Conservation (phyloP, 306 rosid species). For the Canavalia gladiata region DNA sequence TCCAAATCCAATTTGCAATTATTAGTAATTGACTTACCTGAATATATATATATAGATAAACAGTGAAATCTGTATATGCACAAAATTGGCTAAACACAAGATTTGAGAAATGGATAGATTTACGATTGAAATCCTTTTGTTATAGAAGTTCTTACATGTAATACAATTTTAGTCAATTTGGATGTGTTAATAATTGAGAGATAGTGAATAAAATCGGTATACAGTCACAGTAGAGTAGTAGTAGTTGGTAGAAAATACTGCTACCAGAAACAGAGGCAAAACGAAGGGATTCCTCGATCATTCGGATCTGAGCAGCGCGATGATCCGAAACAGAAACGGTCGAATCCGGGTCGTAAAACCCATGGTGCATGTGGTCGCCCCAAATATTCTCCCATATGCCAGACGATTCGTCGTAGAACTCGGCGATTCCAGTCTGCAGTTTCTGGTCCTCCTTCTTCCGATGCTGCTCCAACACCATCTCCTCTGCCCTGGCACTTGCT, state of each 20-base stretch:
- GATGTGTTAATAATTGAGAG: background rate
- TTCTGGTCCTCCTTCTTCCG: background rate
- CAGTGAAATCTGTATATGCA: background rate
- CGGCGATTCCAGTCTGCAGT: slow-evolving; percentile 76
- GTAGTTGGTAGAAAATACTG: background rate
- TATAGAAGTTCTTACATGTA: background rate
- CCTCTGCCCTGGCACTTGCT: background rate
- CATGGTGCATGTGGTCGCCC: slow-evolving; percentile 99
- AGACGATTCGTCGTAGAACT: slow-evolving; percentile 91
- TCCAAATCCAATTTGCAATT: background rate
- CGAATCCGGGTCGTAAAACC: slow-evolving; percentile 70
- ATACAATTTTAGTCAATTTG: background rate
- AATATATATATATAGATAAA: background rate
- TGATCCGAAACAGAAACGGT: slow-evolving; percentile 71
- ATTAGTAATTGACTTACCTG: background rate
- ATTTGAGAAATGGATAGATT: too few relatives aligned
- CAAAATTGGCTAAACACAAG: too few relatives aligned
- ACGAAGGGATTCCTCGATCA: slow-evolving; percentile 80
- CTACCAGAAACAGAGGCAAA: slow-evolving; percentile 63
- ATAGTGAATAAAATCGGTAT: background rate
- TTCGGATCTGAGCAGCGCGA: slow-evolving; percentile 85
- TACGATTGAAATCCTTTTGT: background rate
- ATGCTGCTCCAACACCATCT: background rate
- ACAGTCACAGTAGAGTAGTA: too few relatives aligned
- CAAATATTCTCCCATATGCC: slow-evolving; percentile 82